These are phyloP conservation scores for Penicillium sumatraense DNA, from an alignment of 2,329 filamentous ascomycete species.

Conservation along the genomic window DNA sequence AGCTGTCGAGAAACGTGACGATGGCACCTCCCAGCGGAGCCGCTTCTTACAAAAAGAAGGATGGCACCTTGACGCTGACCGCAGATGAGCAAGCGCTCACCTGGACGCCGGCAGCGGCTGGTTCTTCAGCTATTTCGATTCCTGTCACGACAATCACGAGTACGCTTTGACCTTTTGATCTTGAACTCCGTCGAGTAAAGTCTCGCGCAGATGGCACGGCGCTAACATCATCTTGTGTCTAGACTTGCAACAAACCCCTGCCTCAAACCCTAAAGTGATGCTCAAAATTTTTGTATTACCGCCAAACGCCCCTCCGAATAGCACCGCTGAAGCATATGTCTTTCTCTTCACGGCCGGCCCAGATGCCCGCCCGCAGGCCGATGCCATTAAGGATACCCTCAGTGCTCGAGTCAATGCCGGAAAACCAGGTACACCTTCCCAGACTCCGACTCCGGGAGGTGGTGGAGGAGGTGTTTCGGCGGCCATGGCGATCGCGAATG, in stretches of 20 bases:
- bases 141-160: conserved; percentile 79
- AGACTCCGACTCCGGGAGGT: conserved; percentile 38
- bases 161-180: conserved; percentile 56
- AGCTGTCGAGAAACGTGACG: conserved; percentile 40
- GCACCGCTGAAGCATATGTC: conserved; percentile 68
- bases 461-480: conserved; percentile 59
- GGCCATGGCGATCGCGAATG: conserved; percentile 77
- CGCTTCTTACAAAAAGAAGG: conserved; percentile 92
- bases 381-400: conserved; percentile 79
- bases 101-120: conserved; percentile 74
- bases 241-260: conserved; percentile 96
- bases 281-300: conserved; percentile 85
- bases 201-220: not conserved
- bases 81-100: conserved; percentile 73
- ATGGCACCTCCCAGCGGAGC: conserved; percentile 63
- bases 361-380: conserved; percentile 80
- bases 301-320: conserved; percentile 40
- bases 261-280: conserved; percentile 86
- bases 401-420: conserved; percentile 74
- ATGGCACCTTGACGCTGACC: conserved; percentile 79
- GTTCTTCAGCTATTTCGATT: conserved; percentile 69
- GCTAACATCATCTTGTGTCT: conserved; percentile 9
- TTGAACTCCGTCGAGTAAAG: not conserved
- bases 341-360: conserved; percentile 85
- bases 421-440: conserved; percentile 56